Conservation (phyloP, 169 alveolate genomes). For the Plasmodium knowlesi region DNA sequence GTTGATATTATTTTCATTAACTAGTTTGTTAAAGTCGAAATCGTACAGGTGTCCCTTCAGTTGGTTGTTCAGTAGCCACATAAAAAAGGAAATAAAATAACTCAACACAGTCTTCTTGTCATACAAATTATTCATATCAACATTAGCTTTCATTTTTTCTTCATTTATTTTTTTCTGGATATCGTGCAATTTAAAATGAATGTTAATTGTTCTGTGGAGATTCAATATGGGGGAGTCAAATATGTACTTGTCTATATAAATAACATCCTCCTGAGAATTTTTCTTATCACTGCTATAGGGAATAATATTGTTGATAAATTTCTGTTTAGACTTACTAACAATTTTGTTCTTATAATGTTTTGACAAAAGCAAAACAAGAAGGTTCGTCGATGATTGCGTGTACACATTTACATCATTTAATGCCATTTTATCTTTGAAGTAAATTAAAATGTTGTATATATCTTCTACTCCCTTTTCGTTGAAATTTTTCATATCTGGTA, state of each 20-base stretch:
- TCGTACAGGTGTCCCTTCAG: constrained; percentile 69
- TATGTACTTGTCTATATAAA: constrained; percentile 60
- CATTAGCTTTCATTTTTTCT: constrained; percentile 7
- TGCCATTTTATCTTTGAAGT: constrained; percentile 56
- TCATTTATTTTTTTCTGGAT: constrained; percentile 53
- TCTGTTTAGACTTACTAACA: constrained; percentile 59
- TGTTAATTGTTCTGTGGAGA: constrained; percentile 60
- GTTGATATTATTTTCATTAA: constrained; percentile 57
- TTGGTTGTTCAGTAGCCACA: constrained; percentile 73
- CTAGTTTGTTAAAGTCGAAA: constrained; percentile 48
- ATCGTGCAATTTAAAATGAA: constrained; percentile 45
- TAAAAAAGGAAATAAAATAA: constrained; percentile 55
- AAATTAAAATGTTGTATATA: constrained; percentile 39
- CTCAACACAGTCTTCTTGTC: constrained; percentile 24
- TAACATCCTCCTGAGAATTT: not conserved
- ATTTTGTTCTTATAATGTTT: constrained; percentile 68
- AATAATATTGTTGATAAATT: constrained; percentile 59
- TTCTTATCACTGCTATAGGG: constrained; percentile 38
- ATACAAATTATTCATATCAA: constrained; percentile 27
- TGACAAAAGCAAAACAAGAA: constrained; percentile 45
- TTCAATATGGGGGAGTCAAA: constrained; percentile 73
- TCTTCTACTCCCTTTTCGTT: constrained; percentile 68
- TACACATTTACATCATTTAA: constrained; percentile 64
- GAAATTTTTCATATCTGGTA: constrained; percentile 62
- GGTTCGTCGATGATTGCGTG: constrained; percentile 69